These are phyloP conservation scores for Ustilago curta DNA, from an alignment of 1,284 basidiomycete genomes.

Conservation along the genomic window DNA sequence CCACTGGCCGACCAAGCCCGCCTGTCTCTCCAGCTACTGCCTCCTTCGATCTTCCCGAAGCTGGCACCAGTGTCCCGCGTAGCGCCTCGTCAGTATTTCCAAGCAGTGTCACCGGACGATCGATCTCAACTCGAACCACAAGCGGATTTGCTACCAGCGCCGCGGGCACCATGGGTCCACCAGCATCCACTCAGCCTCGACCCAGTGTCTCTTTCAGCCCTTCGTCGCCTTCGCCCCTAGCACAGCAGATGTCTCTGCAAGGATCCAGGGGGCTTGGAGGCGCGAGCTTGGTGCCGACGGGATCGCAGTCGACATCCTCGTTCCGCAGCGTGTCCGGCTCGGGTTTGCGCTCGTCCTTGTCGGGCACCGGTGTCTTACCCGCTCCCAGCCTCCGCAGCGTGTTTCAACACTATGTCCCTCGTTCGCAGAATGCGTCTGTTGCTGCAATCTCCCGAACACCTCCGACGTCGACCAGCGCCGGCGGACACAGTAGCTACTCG, in stretches of 20 bases:
- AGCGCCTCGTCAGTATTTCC: constrained; percentile 26
- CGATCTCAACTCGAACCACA: constrained; percentile 22
- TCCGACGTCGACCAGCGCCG: constrained; percentile 25
- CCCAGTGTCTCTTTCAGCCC: constrained; percentile 54
- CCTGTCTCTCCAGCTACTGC: constrained; percentile 29
- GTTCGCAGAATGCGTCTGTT: constrained; percentile 31
- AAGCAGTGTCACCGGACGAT: constrained; percentile 10
- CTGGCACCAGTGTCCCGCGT: constrained; percentile 14
- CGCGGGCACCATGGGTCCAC: constrained; percentile 12
- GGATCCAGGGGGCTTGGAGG: constrained; percentile 11
- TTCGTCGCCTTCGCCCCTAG: constrained; percentile 57
- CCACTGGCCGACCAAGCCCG: constrained; percentile 30
- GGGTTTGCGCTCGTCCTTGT: constrained; percentile 30
- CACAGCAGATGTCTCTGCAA: constrained; percentile 51
- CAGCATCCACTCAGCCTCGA: constrained; percentile 25
- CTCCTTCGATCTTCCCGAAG: constrained; percentile 31
- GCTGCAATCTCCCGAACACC: constrained; percentile 43
- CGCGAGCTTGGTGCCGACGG: constrained; percentile 9
- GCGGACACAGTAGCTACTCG: constrained; percentile 35
- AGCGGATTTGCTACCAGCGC: constrained; percentile 22
- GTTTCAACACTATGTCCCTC: constrained; percentile 54
- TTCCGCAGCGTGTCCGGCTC: constrained; percentile 37
- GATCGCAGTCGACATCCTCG: constrained; percentile 22
- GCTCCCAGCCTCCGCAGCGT: constrained; percentile 49
- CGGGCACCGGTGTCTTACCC: constrained; percentile 16